Conservation (phyloP, 2,329 filamentous ascomycete genomes). For the Aspergillus sclerotialis region DNA sequence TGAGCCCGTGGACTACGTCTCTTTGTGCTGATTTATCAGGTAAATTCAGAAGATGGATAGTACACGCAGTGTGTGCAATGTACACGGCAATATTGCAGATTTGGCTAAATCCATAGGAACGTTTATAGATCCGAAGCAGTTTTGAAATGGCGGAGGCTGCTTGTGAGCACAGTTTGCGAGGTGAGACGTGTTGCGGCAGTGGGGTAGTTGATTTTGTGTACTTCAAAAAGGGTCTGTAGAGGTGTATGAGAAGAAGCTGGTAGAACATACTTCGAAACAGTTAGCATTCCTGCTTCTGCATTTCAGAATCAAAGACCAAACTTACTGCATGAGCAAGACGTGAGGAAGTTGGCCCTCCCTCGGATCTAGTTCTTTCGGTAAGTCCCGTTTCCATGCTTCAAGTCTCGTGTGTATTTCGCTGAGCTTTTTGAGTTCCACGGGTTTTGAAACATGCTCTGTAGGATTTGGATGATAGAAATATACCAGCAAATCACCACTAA, state of each 20-base stretch:
- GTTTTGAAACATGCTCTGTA: conserved; percentile 60
- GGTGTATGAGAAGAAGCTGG: conserved; percentile 88
- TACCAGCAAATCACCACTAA: conserved; percentile 80
- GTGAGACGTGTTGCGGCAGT: conserved; percentile 78
- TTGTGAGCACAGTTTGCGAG: conserved; percentile 82
- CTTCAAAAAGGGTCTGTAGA: conserved; percentile 91
- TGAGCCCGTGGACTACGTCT: conserved; percentile 84
- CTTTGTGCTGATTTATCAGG: conserved; percentile 85
- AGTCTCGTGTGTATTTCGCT: conserved; percentile 85
- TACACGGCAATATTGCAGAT: conserved; percentile 97
- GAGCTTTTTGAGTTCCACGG: conserved; percentile 81
- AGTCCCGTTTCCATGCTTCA: conserved; percentile 77
- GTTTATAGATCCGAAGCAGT: conserved; percentile 88
- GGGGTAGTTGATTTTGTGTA: conserved; percentile 77
- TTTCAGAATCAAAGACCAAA: neutral
- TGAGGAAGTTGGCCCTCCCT: conserved; percentile 85
- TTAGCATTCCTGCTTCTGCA: conserved; percentile 10
- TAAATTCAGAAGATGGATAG: conserved; percentile 86
- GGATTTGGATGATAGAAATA: conserved; percentile 83
- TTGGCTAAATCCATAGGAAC: conserved; percentile 80
- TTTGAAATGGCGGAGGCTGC: conserved; percentile 88
- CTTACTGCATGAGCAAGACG: conserved; percentile 80
- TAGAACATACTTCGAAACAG: conserved; percentile 75
- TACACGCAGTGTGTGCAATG: conserved; percentile 89
- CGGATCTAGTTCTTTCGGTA: conserved; percentile 81